A percentile compares a stretch with the other conserved stretches of the same genome.
These are phyloP conservation scores for Microstroma glucosiphilum DNA, from an alignment of 1,284 basidiomycete genomes.

Conservation along the genomic window DNA sequence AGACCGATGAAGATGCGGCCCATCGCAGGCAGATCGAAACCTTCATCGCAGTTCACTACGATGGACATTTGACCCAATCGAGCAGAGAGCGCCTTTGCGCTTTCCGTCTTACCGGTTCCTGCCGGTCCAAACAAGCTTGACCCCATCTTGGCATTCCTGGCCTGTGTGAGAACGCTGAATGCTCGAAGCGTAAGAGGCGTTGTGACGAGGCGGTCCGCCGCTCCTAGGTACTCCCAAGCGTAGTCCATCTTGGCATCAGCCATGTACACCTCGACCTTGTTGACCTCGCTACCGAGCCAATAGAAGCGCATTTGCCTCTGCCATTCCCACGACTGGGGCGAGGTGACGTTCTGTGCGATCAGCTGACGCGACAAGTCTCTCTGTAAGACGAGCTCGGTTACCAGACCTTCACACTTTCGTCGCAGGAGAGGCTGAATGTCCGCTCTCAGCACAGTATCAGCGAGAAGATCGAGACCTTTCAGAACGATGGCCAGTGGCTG, in stretches of 20 bases:
- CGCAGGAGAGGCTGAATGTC: constrained; percentile 82
- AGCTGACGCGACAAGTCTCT: constrained; percentile 84
- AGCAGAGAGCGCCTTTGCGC: constrained; percentile 95
- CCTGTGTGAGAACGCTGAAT: constrained; percentile 93
- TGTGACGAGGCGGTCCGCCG: constrained; percentile 92
- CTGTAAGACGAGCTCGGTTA: constrained; percentile 97
- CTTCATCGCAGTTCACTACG: constrained; percentile 99
- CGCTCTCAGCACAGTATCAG: constrained; percentile 78
- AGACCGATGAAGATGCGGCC: constrained; percentile 97
- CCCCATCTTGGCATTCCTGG: constrained; percentile 85
- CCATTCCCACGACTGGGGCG: constrained; percentile 78
- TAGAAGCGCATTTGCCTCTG: constrained; percentile 99
- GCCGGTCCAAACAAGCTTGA: constrained; percentile 73
- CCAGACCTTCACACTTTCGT: constrained; percentile 95
- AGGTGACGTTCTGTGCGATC: constrained; percentile 62
- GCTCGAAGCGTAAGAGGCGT: constrained; percentile 97
- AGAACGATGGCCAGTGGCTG: constrained; percentile 68
- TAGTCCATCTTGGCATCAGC: constrained; percentile 93
- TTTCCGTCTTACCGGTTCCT: constrained; percentile 98
- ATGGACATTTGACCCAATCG: constrained; percentile 95
- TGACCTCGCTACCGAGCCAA: constrained; percentile 54
- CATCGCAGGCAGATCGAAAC: constrained; percentile 99
- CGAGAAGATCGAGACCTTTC: constrained; percentile 82
- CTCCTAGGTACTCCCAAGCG: constrained; percentile 97
- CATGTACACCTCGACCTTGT: constrained; percentile 59